Evolutionary conservation across 2,329 filamentous ascomycete genomes (phyloP).

Genomic region (Hymenoscyphus infarciens): DNA sequence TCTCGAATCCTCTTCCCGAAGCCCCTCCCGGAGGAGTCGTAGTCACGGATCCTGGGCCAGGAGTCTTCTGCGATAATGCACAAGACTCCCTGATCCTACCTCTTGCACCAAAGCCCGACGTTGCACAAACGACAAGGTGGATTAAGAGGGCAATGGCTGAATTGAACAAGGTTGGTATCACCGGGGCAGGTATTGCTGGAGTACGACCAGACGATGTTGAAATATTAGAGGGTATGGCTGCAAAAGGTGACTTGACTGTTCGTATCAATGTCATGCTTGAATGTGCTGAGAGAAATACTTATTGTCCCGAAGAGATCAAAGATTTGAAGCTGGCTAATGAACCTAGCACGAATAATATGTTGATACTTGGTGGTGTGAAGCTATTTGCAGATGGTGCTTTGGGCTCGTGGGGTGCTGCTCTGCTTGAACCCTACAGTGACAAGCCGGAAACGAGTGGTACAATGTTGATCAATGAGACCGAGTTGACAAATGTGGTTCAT

Average conservation of each 20-base stretch:
- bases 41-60: slow-evolving; percentile 55
- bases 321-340: slow-evolving; percentile 23
- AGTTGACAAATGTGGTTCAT: slow-evolving; percentile 50
- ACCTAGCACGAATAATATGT: slow-evolving; percentile 25
- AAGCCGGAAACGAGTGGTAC: slow-evolving; percentile 59
- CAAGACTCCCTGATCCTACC: slow-evolving; percentile 56
- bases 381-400: slow-evolving; percentile 68
- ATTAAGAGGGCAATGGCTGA: slow-evolving; percentile 58
- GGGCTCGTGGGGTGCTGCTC: slow-evolving; percentile 67
- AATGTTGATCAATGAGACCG: slow-evolving; percentile 61
- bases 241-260: slow-evolving; percentile 52
- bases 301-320: slow-evolving; percentile 54
- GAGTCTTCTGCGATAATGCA: slow-evolving; percentile 72
- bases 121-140: slow-evolving; percentile 50
- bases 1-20: slow-evolving; percentile 47
- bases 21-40: slow-evolving; percentile 62
- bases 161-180: slow-evolving; percentile 61
- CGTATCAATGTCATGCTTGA: slow-evolving; percentile 68
- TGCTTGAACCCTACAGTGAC: slow-evolving; percentile 68
- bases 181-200: slow-evolving; percentile 68
- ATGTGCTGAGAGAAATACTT: slow-evolving; percentile 60
- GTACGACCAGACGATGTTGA: slow-evolving; percentile 51
- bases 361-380: slow-evolving; percentile 62
- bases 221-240: slow-evolving; percentile 52
- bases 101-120: slow-evolving; percentile 54